phyloP scores from a whole-genome alignment of 208 protist species.

The Leishmania turanica region DNA sequence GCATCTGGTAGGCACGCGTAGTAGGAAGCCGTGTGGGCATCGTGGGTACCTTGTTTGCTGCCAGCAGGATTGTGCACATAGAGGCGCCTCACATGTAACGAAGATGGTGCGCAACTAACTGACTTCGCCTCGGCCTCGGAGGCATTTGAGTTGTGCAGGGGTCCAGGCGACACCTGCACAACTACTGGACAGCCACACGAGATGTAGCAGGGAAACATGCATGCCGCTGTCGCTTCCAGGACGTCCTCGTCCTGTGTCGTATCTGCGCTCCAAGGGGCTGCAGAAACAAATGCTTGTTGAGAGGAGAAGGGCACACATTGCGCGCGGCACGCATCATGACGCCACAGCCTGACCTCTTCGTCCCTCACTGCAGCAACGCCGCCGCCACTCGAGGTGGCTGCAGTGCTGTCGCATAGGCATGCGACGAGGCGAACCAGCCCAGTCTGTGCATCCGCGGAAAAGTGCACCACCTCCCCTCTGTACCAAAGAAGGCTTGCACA shows the following conservation, averaged over 20 bases:
- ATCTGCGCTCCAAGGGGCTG: background rate
- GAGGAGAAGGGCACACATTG: constrained; percentile 16
- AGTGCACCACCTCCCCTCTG: constrained; percentile 12
- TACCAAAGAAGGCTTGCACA: constrained; percentile 13
- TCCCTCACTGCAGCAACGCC: background rate
- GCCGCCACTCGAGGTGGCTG: background rate
- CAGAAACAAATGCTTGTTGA: constrained; percentile 4
- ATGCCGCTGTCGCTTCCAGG: background rate
- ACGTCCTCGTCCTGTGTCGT: background rate
- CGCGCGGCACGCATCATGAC: background rate
- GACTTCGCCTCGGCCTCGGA: background rate
- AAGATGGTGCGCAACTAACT: background rate
- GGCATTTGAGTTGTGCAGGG: background rate
- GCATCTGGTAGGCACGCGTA: background rate
- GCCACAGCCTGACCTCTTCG: background rate
- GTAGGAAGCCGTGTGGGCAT: background rate
- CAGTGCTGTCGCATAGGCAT: background rate
- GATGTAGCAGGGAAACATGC: constrained; percentile 27
- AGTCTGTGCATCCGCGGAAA: constrained; percentile 28
- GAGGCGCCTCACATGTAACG: background rate
- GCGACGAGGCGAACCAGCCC: constrained; percentile 15
- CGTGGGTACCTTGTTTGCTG: background rate
- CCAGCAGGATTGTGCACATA: background rate
- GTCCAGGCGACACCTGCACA: background rate
- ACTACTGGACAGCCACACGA: constrained; percentile 16